Evolutionary conservation across 1,284 basidiomycete genomes (phyloP), one percentile per base, ranked within the genome.

Genomic region (Pisolithus thermaeus): DNA sequence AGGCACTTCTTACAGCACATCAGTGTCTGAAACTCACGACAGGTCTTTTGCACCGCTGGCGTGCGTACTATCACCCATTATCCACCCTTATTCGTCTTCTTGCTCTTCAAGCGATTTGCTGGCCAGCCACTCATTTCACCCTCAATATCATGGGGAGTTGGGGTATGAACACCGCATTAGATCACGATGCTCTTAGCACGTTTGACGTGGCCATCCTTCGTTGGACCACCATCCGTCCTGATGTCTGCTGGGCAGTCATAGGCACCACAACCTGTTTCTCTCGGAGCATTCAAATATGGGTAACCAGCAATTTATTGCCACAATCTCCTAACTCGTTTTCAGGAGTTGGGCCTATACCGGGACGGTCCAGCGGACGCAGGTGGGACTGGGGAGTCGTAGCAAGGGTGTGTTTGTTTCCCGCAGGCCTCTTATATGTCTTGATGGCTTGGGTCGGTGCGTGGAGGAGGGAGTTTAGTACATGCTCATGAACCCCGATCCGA

Each of bases 41-140:
- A 0, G 87, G 91, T 20, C 79, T 93, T 1, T 73, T 92, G 37
- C 80, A 80, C 18, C 81, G 90, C 41, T 93, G 90, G 90, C 76
- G 81, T 37, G 76, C 86, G 0, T 92, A 92, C 69, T 93, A 93
- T 60, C 78, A 87, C 0, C 84, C 88, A 1, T 70, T 90, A 25
- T 77, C 90, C 2, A 88, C 90, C 3, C 79, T 93, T 49, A 87
- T 93, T 60, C 83, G 90, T 9, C 80, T 93, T 3, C 76, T 92
- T 44, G 89, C 86, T 0, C 72, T 93, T 1, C 90, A 93, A 68
- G 86, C 87, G 7, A 91, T 92, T 54, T 88, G 90, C 66, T 93
- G 91, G 90, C 89, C 90, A 2, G 84, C 90, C 8, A 92, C 90
- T 7, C 87, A 90, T 54, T 66, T 88, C 35, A 90, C 87, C 1